Conservation (phyloP, 2,329 filamentous ascomycete species). For the Colletotrichum sojae region DNA sequence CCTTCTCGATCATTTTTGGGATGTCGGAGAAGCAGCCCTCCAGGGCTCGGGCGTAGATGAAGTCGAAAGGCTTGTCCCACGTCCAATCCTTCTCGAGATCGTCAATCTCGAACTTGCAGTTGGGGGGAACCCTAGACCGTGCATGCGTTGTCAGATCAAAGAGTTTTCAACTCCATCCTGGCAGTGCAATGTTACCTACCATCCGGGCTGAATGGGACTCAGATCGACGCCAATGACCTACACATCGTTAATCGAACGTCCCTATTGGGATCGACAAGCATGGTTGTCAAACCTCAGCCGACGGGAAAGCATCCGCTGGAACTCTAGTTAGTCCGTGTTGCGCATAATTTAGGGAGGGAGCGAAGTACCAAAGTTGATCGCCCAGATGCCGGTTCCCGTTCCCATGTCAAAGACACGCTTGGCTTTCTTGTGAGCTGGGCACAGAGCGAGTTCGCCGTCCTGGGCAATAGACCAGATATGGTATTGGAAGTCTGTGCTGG, state of each 20-base stretch:
- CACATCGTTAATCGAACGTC: background rate
- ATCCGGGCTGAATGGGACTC: constrained; percentile 31
- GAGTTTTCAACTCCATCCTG: background rate
- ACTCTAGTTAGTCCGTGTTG: background rate
- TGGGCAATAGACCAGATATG: constrained; percentile 50
- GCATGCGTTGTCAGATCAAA: background rate
- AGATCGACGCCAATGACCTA: constrained; percentile 35
- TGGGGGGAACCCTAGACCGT: constrained; percentile 54
- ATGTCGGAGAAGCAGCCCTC: constrained; percentile 46
- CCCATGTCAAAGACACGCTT: constrained; percentile 59
- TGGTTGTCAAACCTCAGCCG: constrained; percentile 44
- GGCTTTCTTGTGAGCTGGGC: constrained; percentile 45
- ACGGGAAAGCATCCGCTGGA: constrained; percentile 48
- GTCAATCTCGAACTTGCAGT: constrained; percentile 59
- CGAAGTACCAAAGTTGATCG: constrained; percentile 57
- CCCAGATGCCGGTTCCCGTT: constrained; percentile 63
- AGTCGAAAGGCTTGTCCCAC: constrained; percentile 51
- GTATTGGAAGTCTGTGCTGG: constrained; percentile 51
- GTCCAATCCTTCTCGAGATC: constrained; percentile 53
- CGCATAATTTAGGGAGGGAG: no score
- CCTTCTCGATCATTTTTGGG: constrained; percentile 44
- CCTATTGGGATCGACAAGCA: no score
- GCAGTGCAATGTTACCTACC: background rate
- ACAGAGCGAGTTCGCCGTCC: constrained; percentile 47
- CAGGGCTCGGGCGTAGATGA: constrained; percentile 51